Base-by-base conservation (phyloP, 176 grass and related monocot species). In the Avena atlantica region DNA sequence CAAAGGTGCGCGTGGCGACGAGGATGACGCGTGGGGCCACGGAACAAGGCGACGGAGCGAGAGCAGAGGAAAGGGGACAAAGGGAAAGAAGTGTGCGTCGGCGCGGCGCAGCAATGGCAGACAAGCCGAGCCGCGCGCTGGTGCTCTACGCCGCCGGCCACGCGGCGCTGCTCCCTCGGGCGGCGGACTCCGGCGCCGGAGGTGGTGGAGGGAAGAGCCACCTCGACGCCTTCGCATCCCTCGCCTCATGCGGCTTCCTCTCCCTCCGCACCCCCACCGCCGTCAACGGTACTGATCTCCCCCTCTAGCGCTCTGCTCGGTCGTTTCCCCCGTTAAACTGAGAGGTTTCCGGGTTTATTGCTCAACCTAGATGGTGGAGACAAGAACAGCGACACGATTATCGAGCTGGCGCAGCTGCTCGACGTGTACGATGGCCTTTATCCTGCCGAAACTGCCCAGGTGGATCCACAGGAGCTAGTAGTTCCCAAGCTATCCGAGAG, bases 71-170 rank as follows among this genome's bases (percentile, higher is more conserved):
- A 74, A 58, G 34, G 63, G 27, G 45, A 29, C 37, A 45, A 48
- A 52, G 55, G 21, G 40, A 34, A 23, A 51, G 61, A 10, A 16
- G 51, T 12, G 87, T 3, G n/a, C 51, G 69, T 76, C 48, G 56
- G 45, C 45, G 29, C 79, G 61, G 29, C 25, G 61, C 25, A 59
- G 69, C 82, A 81, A 98, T 98, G 96, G 96, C 96, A 47, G 96
- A 98, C 87, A 98, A 91, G 87, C 92, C 93, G 87, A 98, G 93
- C 90, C 89, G 96, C 37, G 88, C 88, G 47, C 88, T 98, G 75
- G 90, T 98, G 51, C 76, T 95, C 50, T 98, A 98, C 87, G 94
- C 90, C 85, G 94, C 91, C 45, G 97, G 92, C 51, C 87, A 94
- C 85, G 92, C 94, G 9, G 67, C 89, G 57, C 62, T 87, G 58